Base-by-base conservation (phyloP, 2,329 filamentous ascomycete species). In the Gaeumannomyces sp. region DNA sequence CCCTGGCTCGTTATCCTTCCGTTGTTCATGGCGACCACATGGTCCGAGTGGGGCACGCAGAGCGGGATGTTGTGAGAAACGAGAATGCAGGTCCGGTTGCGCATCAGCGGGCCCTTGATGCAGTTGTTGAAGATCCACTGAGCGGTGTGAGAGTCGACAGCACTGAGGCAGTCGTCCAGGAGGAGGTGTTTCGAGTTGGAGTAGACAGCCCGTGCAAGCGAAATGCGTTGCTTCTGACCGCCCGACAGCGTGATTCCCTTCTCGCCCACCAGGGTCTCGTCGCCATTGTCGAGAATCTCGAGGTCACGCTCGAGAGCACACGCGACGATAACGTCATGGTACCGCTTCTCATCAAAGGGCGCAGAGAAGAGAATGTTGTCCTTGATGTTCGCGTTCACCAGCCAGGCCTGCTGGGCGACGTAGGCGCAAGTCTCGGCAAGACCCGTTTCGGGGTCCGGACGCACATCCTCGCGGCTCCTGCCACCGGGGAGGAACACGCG, bases 71-170 rank as follows among this genome's bases (percentile, higher is more conserved):
- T 99, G 79, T 99, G 95, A 0, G 95, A 97, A 50, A 99, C 94
- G 59, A 99, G 83, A 64, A 99, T 92, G 75, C 95, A 98, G 33
- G 95, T 98, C 58, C 95, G 88, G 72, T 88, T 83, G 65, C 84
- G 80, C 95, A 99, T 98, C 63, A 99, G 78, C 7, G 92, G 91
- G 2, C 95, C 95, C 70, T 89, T 89, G 68, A 99, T 89, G 66
- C 93, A 96, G 76, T 97, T 90, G 73, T 90, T 90, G 78, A 98
- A 98, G 69, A 99, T 98, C 89, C 96, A 97, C 75, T 97, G 96
- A 2, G 93, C 93, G 0, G 95, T 98, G 72, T 99, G 95, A 4
- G 95, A 96, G 75, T 99, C 95, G 45, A 99, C 95, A 33, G 95
- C 95, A 73, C 93, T 97, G 59, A 99, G 83, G 68, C 96, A 97